Evolutionary conservation across 164 flowering plant species (phyloP).

Genomic region (Aristolochia californica): DNA sequence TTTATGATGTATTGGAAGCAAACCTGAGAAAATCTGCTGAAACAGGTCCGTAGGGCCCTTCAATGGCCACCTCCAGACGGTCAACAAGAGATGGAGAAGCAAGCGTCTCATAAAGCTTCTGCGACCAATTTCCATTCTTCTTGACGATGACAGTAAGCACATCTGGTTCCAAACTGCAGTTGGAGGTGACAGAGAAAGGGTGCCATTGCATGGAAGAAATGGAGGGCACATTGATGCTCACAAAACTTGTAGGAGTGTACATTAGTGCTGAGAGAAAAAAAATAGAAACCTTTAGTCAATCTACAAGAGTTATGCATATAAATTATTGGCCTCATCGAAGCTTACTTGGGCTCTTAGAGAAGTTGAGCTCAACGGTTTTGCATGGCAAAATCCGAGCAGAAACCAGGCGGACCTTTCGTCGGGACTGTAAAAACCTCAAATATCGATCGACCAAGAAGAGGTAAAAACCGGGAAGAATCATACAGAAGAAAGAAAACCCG

Average conservation of each 20-base stretch:
- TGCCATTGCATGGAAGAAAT: constrained; percentile 80
- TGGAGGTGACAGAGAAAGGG: constrained; percentile 62
- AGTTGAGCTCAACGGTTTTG: constrained; percentile 67
- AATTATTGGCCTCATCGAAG: no score
- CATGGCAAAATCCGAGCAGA: constrained; percentile 62
- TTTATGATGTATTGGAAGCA: no score
- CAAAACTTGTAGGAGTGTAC: constrained; percentile 44
- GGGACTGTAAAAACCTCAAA: constrained; percentile 68
- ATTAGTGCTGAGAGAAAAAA: constrained; percentile 29
- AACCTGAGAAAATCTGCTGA: constrained; percentile 55
- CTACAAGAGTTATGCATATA: no score
- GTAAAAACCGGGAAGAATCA: constrained; percentile 74
- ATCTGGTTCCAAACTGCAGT: constrained; percentile 43
- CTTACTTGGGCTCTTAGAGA: constrained; percentile 56
- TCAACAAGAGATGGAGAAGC: constrained; percentile 28
- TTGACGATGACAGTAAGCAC: constrained; percentile 45
- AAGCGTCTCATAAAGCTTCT: constrained; percentile 42
- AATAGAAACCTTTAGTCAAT: not conserved
- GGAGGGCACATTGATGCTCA: constrained; percentile 51
- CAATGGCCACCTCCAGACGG: constrained; percentile 52
- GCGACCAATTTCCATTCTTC: constrained; percentile 58
- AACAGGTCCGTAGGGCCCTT: constrained; percentile 89
- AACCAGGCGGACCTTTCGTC: constrained; percentile 36
- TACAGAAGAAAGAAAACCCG: constrained; percentile 42
- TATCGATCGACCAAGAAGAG: constrained; percentile 82